Conservation (phyloP, 768 basidiomycete species). For the Nidula microcarpa region DNA sequence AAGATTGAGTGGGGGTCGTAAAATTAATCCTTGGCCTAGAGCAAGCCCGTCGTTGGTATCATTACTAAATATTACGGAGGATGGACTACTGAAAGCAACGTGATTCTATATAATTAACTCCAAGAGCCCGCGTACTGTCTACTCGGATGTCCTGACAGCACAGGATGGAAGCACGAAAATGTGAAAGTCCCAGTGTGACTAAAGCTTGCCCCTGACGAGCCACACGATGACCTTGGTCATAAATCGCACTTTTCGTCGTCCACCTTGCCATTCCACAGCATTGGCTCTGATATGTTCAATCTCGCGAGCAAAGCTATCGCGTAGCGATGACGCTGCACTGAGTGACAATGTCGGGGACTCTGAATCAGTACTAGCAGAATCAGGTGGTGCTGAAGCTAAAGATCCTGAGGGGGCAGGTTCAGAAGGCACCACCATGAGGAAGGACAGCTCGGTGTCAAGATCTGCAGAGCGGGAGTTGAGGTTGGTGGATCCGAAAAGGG, state of each 20-base stretch:
- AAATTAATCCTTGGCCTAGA: too few relatives aligned
- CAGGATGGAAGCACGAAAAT: too few relatives aligned
- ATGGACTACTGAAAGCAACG: too few relatives aligned
- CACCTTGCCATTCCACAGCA: conserved; percentile 58
- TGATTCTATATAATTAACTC: too few relatives aligned
- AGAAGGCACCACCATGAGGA: conserved; percentile 74
- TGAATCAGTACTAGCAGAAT: not conserved
- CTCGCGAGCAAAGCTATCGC: conserved; percentile 49
- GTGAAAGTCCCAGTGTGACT: conserved; percentile 6
- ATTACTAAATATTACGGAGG: too few relatives aligned
- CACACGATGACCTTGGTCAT: conserved; percentile 63
- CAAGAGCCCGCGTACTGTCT: too few relatives aligned
- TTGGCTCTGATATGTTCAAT: conserved; percentile 46
- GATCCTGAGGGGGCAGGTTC: conserved; percentile 4
- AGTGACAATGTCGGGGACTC: not conserved
- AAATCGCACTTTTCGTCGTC: conserved; percentile 51
- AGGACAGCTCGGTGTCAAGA: conserved; percentile 90
- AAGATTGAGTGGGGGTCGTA: too few relatives aligned
- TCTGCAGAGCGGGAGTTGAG: conserved; percentile 88
- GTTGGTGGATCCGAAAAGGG: conserved; percentile 93
- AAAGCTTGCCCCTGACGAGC: conserved; percentile 70
- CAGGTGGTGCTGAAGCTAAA: not conserved
- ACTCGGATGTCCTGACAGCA: too few relatives aligned
- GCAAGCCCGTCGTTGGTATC: too few relatives aligned
- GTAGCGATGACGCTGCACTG: conserved; percentile 27